Percentiles rank a stretch among this genome's conserved stretches.
Evolutionary conservation across 345 rosid species (phyloP).

Genomic region (Conringia planisiliqua): DNA sequence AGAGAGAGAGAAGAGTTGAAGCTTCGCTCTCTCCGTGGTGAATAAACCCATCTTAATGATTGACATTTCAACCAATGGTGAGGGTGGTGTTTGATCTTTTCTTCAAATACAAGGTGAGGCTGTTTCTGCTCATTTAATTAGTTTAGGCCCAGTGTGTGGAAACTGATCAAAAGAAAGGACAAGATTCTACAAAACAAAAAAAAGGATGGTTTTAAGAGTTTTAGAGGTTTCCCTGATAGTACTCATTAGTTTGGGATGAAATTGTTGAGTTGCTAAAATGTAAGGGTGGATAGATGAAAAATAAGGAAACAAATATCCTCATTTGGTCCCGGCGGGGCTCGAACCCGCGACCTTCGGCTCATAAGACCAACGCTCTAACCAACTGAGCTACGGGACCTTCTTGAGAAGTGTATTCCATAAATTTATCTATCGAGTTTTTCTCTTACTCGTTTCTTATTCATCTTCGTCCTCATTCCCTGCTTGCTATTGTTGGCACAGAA

Average conservation of each 20-base stretch:
- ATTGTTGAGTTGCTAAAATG: not conserved
- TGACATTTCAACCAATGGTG: slow-evolving; percentile 31
- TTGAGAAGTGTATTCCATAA: accelerated
- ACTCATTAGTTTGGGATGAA: not conserved
- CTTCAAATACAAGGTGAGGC: slow-evolving; percentile 12
- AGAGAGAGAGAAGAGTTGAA: slow-evolving; percentile 17
- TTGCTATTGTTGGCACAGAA: not conserved
- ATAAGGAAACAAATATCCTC: too few species aligned
- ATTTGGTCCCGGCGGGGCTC: slow-evolving; percentile 83
- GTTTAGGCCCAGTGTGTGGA: not conserved
- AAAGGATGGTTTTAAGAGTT: not conserved
- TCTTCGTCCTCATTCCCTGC: not conserved
- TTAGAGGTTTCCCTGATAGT: not conserved
- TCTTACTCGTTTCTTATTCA: not conserved
- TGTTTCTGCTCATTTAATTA: not conserved
- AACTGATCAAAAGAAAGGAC: not conserved
- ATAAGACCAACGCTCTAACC: slow-evolving; percentile 99
- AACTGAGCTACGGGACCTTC: slow-evolving; percentile 96
- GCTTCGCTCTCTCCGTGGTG: slow-evolving; percentile 34
- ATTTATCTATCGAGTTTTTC: accelerated
- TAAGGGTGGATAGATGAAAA: not conserved
- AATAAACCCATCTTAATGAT: slow-evolving; percentile 15
- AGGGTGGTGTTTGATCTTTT: slow-evolving; percentile 25
- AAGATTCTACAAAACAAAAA: not conserved
- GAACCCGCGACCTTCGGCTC: slow-evolving; percentile 98